These are phyloP conservation scores for Raphanus hybrid DNA, from an alignment of 441 rosid genomes.

Conservation along the genomic window DNA sequence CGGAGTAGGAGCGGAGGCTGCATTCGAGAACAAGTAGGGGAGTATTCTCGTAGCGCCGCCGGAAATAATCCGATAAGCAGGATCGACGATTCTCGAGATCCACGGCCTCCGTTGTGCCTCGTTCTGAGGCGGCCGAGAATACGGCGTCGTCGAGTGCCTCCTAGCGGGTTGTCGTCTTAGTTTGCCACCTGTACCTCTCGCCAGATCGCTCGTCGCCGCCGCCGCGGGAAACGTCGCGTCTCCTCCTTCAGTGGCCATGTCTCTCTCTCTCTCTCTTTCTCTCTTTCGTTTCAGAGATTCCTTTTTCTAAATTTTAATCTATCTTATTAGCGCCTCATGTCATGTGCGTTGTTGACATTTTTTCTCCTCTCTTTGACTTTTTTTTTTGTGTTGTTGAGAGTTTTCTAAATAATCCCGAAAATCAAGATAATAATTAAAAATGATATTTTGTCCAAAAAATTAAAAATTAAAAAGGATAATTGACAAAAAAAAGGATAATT, in stretches of 20 bases:
- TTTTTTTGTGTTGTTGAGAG: neutral
- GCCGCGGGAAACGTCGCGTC: slow-evolving; percentile 46
- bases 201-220: slow-evolving; percentile 21
- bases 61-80: slow-evolving; percentile 68
- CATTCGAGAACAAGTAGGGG: slow-evolving; percentile 67
- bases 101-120: slow-evolving; percentile 55
- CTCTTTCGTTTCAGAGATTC: neutral
- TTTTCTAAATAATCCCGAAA: neutral
- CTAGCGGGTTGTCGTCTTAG: slow-evolving; percentile 52
- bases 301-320: neutral
- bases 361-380: neutral
- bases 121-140: slow-evolving; percentile 63
- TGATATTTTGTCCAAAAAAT: too few species aligned
- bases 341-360: neutral
- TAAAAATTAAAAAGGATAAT: too few species aligned
- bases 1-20: slow-evolving; percentile 19
- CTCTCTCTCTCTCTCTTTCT: slow-evolving; percentile 25
- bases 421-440: neutral
- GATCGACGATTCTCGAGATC: slow-evolving; percentile 80
- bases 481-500: too few species aligned
- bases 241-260: slow-evolving; percentile 44
- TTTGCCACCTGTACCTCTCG: slow-evolving; percentile 74
- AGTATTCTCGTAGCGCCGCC: slow-evolving; percentile 62
- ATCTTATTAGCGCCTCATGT: neutral
- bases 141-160: slow-evolving; percentile 61